Evolutionary conservation across 1,284 basidiomycete genomes (phyloP), one percentile per base, ranked within the genome.

Genomic region (Naganishia cerealis): DNA sequence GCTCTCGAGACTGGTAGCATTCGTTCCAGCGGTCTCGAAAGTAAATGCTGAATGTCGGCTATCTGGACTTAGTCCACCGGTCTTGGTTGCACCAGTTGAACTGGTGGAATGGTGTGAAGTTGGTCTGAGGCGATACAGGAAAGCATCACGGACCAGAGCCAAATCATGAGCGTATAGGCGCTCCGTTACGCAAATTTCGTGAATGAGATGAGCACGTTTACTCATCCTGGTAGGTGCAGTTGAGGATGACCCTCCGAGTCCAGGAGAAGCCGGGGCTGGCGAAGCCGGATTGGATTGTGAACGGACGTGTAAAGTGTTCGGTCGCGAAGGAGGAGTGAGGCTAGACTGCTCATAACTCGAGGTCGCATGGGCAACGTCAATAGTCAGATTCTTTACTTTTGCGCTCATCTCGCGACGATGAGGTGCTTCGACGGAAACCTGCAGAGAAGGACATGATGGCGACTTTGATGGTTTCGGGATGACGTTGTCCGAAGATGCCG

Each of bases 131-230:
- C 74, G 71, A 9, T 68, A 70, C 40, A 93, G 86, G 77, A 94
- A 91, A 36, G 94, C 86, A 73, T 93, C 90, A 56, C 89, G 84
- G 65, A 96, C 87, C 58, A 96, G 83, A 3, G 88, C 88, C 24
- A 97, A 84, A 82, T 97, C 94, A 12, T 87, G 88, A 1, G 93
- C 91, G 79, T 95, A 95, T 0, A 90, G 87, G 36, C 89, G 84
- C 77, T 97, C 94, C 24, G 91, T 93, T 13, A 86, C 85, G 53
- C 92, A 84, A 26, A 94, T 83, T 75, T 97, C 94, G 57, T 88
- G 85, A 42, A 97, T 82, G 1, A 92, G 89, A 76, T 95, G 90
- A 29, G 87, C 84, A 33, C 94, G 87, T 81, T 92, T 94, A 21
- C 90, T 81, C 43, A 83, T 74, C 36, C 74, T 68, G 66, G 75